Evolutionary conservation across 2,329 filamentous ascomycete genomes (phyloP).

Genomic region (Phaeosphaeriaceae sp.): DNA sequence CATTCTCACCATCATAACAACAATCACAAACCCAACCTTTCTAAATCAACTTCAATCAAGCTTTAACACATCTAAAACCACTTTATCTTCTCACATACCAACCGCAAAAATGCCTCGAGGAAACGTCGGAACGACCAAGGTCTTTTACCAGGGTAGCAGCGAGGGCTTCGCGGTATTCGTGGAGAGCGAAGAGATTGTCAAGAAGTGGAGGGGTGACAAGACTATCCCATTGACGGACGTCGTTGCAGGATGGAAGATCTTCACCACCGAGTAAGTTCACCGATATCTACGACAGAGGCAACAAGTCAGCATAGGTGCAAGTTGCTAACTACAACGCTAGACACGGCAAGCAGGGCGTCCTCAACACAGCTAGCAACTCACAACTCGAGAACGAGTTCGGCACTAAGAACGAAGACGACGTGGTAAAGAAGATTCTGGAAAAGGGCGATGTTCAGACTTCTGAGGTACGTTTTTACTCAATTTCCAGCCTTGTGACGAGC

Average conservation of each 20-base stretch:
- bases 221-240: conserved; percentile 83
- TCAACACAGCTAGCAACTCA: conserved; percentile 76
- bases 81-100: conserved; percentile 6
- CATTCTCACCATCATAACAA: conserved; percentile 9
- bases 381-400: conserved; percentile 87
- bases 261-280: conserved; percentile 78
- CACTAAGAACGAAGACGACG: conserved; percentile 77
- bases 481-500: background rate
- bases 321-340: conserved; percentile 54
- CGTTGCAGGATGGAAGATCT: conserved; percentile 86
- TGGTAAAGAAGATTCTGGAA: conserved; percentile 81
- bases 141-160: conserved; percentile 80
- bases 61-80: background rate
- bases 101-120: conserved; percentile 43
- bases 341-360: conserved; percentile 82
- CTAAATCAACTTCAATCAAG: background rate
- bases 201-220: conserved; percentile 84
- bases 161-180: conserved; percentile 74
- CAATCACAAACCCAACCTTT: conserved; percentile 1
- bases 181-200: conserved; percentile 66
- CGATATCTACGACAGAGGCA: too few relatives aligned
- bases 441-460: conserved; percentile 61
- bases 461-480: conserved; percentile 26
- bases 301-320: background rate
- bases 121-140: conserved; percentile 70